Conservation (phyloP, 169 alveolate species). For the Eimeria brunetti region DNA sequence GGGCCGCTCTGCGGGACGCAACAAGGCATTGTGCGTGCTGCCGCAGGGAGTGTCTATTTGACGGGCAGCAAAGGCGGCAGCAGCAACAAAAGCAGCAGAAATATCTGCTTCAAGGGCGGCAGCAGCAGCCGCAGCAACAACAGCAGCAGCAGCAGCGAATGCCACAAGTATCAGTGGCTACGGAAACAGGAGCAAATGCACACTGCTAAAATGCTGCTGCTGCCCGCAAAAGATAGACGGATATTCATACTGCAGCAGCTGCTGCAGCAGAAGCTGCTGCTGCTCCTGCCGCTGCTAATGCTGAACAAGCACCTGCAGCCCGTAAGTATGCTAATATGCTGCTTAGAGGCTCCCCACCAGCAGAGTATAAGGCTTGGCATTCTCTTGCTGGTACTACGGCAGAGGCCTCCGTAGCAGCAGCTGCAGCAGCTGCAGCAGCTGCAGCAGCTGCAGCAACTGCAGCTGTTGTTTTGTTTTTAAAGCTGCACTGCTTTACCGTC, state of each 20-base stretch:
- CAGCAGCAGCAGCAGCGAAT: not conserved
- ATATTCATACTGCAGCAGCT: not conserved
- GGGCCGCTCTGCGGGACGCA: not conserved
- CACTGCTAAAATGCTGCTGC: not conserved
- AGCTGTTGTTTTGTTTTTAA: not conserved
- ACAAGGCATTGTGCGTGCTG: not conserved
- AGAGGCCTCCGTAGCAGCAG: not conserved
- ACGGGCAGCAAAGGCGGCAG: not conserved
- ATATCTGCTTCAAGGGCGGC: not conserved
- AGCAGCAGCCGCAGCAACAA: constrained; percentile 10
- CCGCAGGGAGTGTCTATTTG: not conserved
- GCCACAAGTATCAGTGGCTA: not conserved
- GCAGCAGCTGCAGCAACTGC: not conserved
- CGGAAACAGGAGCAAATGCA: not conserved
- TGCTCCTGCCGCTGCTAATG: not conserved
- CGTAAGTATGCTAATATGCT: too few species aligned
- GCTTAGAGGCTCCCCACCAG: not conserved
- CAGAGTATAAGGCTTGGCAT: not conserved
- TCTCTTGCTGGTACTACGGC: not conserved
- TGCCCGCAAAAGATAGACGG: not conserved
- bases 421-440: constrained; percentile 7
- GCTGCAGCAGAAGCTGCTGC: constrained; percentile 5
- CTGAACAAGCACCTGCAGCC: not conserved
- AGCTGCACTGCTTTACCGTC: not conserved
- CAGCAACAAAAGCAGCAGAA: not conserved